phyloP scores from a whole-genome alignment of 768 basidiomycete genomes.

The Lactarius tabidus region DNA sequence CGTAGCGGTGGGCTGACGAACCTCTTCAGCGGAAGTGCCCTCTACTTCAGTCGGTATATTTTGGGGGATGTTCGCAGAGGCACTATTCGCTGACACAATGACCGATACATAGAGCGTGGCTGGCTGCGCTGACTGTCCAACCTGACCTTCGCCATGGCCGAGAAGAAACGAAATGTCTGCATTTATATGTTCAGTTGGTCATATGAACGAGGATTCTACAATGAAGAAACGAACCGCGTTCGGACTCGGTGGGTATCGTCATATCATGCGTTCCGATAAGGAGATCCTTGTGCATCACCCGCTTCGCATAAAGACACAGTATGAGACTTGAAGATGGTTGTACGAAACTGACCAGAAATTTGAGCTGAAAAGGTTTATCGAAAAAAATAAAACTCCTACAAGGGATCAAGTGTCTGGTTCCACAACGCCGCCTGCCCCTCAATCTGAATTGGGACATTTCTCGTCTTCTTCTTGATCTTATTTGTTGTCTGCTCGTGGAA shows the following conservation, averaged over 20 bases:
- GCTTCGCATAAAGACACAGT: neutral
- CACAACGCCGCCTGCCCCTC: neutral
- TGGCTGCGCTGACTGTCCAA: neutral
- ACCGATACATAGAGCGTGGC: neutral
- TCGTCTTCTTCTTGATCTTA: neutral
- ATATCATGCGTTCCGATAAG: neutral
- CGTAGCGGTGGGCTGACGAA: neutral
- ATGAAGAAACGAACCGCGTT: neutral
- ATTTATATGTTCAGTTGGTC: neutral
- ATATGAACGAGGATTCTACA: neutral
- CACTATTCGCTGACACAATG: neutral
- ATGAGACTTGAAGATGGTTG: neutral
- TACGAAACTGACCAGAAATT: neutral
- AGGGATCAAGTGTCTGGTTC: neutral
- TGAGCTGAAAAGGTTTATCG: neutral
- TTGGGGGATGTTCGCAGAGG: neutral
- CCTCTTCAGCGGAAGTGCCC: neutral
- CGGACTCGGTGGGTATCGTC: neutral
- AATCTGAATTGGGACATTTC: neutral
- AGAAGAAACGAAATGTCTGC: neutral
- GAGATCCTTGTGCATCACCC: neutral
- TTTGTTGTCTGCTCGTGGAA: neutral
- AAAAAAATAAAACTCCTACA: neutral
- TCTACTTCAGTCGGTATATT: neutral
- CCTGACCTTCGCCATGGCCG: neutral